Evolutionary conservation across 352 stramenopile species (phyloP), one percentile per base, ranked within the genome.

Genomic region (Phytopythium kandeliae): DNA sequence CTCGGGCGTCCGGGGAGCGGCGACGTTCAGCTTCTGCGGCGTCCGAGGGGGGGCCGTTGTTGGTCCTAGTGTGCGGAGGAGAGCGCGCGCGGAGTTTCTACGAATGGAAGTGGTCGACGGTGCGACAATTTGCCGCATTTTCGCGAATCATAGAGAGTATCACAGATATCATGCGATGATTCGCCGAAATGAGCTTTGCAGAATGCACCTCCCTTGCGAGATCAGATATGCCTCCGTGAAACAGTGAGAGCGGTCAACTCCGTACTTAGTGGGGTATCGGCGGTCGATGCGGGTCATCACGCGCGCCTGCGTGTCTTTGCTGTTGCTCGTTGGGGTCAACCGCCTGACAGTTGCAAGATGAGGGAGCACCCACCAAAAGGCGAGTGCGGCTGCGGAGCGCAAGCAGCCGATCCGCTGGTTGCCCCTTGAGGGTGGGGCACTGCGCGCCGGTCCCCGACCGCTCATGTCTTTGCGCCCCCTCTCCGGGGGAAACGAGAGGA

Each of bases 391-490:
- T n/a, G n/a, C n/a, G n/a, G n/a, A n/a, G n/a, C n/a, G n/a, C n/a
- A n/a, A n/a, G n/a, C n/a, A n/a, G n/a, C n/a, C n/a, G n/a, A n/a
- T n/a, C n/a, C 5, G 15, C 17, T 9, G 6, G 45, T 51, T 51
- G 45, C 45, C 12, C n/a, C 11, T 26, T 51, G 1, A 42, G 30
- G 45, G 45, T 28, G n/a, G 3, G n/a, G n/a, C n/a, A n/a, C n/a
- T n/a, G n/a, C 25, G 19, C 43, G 43, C 37, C 26, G 43, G 19
- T 21, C 47, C 47, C 34, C 47, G 34, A 34, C 47, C 47, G 33
- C 47, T 53, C 47, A 53, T 53, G 47, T 53, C 47, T 53, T 53
- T 53, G 47, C 24, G 19, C 35, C 47, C 47, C 31, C 16, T 19
- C 16, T 12, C 10, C 4, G 11, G 17, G n/a, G 43, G n/a, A 49